These are phyloP conservation scores for Chytriomyces sp. DNA, from an alignment of 192 early-diverging fungal species.

Conservation along the genomic window DNA sequence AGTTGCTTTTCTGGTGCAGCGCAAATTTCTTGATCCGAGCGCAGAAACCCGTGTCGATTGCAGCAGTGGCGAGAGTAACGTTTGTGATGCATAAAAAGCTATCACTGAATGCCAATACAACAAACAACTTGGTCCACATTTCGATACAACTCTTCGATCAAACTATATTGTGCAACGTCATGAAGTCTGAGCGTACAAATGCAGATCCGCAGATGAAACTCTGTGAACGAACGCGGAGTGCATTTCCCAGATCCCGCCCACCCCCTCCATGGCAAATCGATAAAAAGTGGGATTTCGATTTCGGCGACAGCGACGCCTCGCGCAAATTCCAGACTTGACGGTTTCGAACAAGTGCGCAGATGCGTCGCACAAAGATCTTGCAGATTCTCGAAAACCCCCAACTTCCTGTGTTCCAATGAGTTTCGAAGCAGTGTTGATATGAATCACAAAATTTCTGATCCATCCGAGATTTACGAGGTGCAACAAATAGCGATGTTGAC, in stretches of 20 bases:
- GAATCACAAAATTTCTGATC: not conserved
- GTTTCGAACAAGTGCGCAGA: constrained; percentile 12
- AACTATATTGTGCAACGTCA: not conserved
- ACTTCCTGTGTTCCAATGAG: not conserved
- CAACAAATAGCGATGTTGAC: not conserved
- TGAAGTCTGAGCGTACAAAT: not conserved
- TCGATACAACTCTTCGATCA: constrained; percentile 36
- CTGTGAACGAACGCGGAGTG: not conserved
- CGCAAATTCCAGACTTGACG: not conserved
- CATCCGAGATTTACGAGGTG: not conserved
- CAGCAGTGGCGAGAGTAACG: constrained; percentile 44
- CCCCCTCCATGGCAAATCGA: not conserved
- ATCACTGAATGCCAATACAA: constrained; percentile 57
- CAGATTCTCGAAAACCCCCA: not conserved
- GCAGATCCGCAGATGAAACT: not conserved
- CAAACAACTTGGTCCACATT: constrained; percentile 58
- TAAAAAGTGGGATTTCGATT: not conserved
- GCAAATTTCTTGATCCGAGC: not conserved
- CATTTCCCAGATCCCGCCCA: not conserved
- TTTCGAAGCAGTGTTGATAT: not conserved
- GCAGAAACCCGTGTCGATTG: not conserved
- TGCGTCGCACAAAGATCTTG: not conserved
- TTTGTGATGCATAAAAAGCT: constrained; percentile 51
- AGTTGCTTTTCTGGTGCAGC: constrained; percentile 22
- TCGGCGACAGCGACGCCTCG: not conserved